Conservation (phyloP, 352 stramenopile genomes). For the Globisporangium solare region DNA sequence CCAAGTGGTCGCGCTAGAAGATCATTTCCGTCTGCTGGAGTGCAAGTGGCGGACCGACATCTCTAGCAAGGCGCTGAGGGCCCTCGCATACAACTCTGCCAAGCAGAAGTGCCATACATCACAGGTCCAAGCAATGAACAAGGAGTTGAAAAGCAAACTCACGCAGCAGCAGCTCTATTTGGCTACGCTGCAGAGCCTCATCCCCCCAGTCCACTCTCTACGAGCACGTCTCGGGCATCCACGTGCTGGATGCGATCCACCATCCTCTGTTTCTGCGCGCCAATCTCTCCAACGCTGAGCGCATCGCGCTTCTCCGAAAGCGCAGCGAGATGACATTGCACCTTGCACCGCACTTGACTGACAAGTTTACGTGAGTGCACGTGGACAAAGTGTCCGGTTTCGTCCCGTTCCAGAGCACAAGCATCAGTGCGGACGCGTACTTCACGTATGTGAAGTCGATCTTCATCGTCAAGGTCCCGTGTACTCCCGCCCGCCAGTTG, state of each 20-base stretch:
- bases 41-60: slow-evolving; percentile 1
- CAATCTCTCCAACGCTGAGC: slow-evolving; percentile 13
- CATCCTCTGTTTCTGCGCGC: slow-evolving; percentile 1
- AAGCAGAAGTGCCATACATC: slow-evolving; percentile 8
- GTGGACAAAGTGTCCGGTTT: slow-evolving; percentile 16
- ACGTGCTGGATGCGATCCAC: slow-evolving; percentile 7
- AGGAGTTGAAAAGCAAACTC: slow-evolving; percentile 3
- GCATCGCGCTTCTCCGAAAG: slow-evolving; percentile 22
- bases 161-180: slow-evolving; percentile 11
- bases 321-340: slow-evolving; percentile 30
- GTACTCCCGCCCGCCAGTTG: slow-evolving; percentile 24
- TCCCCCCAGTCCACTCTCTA: slow-evolving; percentile 8
- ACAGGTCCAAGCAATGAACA: slow-evolving; percentile 7
- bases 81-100: slow-evolving; percentile 1
- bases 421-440: slow-evolving; percentile 40
- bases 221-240: not conserved
- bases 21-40: not conserved
- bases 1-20: slow-evolving; percentile 2
- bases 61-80: not conserved
- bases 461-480: slow-evolving; percentile 34
- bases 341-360: slow-evolving; percentile 26
- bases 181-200: slow-evolving; percentile 8
- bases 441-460: slow-evolving; percentile 50
- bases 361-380: slow-evolving; percentile 31
- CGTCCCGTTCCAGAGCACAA: slow-evolving; percentile 48